Percentiles rank a stretch among this genome's conserved stretches.
These are phyloP conservation scores for Aspergillus glaucus DNA, from an alignment of 2,329 filamentous ascomycete genomes.

Conservation along the genomic window DNA sequence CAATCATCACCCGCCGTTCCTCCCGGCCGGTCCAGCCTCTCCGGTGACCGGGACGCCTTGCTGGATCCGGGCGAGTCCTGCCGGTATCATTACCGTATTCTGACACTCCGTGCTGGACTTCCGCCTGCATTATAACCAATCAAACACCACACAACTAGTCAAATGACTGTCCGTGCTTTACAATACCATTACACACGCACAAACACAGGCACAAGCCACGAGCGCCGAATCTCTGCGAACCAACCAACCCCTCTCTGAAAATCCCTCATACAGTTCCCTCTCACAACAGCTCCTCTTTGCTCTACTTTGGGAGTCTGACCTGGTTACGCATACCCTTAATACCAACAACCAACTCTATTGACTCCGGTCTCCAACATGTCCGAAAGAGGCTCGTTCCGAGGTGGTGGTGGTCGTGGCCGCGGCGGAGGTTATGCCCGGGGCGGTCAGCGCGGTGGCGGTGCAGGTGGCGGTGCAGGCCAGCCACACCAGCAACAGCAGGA, in stretches of 20 bases:
- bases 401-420: slow-evolving; percentile 27
- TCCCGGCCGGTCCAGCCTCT: neutral
- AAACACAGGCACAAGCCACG: neutral
- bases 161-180: too few species aligned
- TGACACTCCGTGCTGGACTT: too few species aligned
- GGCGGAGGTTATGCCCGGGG: slow-evolving; percentile 40
- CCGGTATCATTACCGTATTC: neutral
- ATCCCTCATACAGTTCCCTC: slow-evolving; percentile 16
- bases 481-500: slow-evolving; percentile 49
- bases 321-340: too few species aligned
- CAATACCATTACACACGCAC: neutral
- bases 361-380: slow-evolving; percentile 26
- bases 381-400: slow-evolving; percentile 51
- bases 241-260: slow-evolving; percentile 8
- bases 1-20: too few species aligned
- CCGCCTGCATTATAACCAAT: too few species aligned
- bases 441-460: slow-evolving; percentile 42
- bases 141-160: too few species aligned
- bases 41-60: neutral
- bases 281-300: neutral
- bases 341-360: neutral
- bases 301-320: too few species aligned
- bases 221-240: neutral
- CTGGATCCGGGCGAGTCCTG: neutral
- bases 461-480: slow-evolving; percentile 37